Percentiles rank a stretch among this genome's conserved stretches.
Conservation (phyloP, 176 grass and related monocot species). For the Guadua angustifolia region DNA sequence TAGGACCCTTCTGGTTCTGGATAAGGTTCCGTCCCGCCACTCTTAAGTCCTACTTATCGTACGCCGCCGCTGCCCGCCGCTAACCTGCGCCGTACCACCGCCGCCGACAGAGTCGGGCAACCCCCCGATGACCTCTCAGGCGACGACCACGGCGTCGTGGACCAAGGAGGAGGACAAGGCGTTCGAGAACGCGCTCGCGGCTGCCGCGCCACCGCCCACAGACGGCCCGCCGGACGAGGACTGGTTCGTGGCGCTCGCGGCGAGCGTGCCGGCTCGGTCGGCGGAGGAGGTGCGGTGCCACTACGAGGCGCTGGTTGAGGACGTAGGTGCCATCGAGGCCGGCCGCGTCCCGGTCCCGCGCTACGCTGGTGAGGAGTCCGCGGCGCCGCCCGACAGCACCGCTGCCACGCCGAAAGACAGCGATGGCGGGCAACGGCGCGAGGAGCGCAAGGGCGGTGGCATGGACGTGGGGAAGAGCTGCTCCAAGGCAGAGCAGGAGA, state of each 20-base stretch:
- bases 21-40: conserved; percentile 37
- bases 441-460: conserved; percentile 45
- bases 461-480: conserved; percentile 61
- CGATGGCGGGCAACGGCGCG: conserved; percentile 43
- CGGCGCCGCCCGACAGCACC: conserved; percentile 20
- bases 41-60: conserved; percentile 39
- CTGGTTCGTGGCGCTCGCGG: conserved; percentile 64
- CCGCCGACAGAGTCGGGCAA: not conserved
- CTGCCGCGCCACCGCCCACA: conserved; percentile 36
- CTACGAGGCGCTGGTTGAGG: conserved; percentile 81
- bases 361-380: conserved; percentile 63
- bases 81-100: not conserved
- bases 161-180: conserved; percentile 84
- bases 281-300: conserved; percentile 73
- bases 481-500: conserved; percentile 92
- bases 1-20: conserved; percentile 36
- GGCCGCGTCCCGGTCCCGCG: conserved; percentile 68
- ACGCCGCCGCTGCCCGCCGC: conserved; percentile 28
- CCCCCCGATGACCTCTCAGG: conserved; percentile 40
- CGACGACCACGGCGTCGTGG: conserved; percentile 51
- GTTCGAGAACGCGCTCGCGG: conserved; percentile 88
- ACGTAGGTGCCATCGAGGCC: conserved; percentile 84
- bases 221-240: conserved; percentile 45
- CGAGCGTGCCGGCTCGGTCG: conserved; percentile 62
- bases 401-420: conserved; percentile 13